Conservation (phyloP, 192 early-diverging fungal species). For the Chytriomyces confervae region DNA sequence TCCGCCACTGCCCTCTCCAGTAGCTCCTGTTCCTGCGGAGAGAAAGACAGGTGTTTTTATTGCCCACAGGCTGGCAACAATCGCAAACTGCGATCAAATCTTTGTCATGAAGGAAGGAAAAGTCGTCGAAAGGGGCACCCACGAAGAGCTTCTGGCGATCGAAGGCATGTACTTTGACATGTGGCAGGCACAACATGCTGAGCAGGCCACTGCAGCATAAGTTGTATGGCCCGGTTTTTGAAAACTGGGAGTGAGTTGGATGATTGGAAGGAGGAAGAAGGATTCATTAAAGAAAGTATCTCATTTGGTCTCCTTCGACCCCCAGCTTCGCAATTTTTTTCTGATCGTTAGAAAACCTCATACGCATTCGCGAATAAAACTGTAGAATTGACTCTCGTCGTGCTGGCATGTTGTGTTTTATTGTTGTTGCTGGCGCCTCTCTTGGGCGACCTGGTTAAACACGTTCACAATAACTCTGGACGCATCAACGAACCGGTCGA, state of each 20-base stretch:
- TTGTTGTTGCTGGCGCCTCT: not conserved
- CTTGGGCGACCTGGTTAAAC: constrained; percentile 30
- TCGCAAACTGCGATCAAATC: constrained; percentile 89
- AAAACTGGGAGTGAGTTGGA: not conserved
- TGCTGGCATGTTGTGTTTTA: not conserved
- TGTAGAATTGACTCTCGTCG: not conserved
- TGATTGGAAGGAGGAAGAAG: not conserved
- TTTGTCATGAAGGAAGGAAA: constrained; percentile 88
- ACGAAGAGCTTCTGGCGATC: constrained; percentile 72
- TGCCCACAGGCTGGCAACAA: constrained; percentile 90
- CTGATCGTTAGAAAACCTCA: not conserved
- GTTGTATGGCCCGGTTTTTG: not conserved
- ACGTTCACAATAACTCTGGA: constrained; percentile 26
- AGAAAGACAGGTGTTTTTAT: constrained; percentile 87
- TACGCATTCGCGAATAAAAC: not conserved
- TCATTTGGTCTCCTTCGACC: too few species aligned
- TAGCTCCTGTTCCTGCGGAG: constrained; percentile 46
- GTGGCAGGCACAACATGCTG: constrained; percentile 78
- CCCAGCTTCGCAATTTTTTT: too few species aligned
- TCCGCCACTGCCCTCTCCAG: constrained; percentile 30
- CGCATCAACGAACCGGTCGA: constrained; percentile 37
- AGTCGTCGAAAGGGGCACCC: constrained; percentile 84
- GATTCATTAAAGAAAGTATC: too few species aligned
- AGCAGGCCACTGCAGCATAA: not conserved
- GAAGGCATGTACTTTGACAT: constrained; percentile 83